Conservation (phyloP, 2,329 filamentous ascomycete genomes). For the Sporothrix pallida region DNA sequence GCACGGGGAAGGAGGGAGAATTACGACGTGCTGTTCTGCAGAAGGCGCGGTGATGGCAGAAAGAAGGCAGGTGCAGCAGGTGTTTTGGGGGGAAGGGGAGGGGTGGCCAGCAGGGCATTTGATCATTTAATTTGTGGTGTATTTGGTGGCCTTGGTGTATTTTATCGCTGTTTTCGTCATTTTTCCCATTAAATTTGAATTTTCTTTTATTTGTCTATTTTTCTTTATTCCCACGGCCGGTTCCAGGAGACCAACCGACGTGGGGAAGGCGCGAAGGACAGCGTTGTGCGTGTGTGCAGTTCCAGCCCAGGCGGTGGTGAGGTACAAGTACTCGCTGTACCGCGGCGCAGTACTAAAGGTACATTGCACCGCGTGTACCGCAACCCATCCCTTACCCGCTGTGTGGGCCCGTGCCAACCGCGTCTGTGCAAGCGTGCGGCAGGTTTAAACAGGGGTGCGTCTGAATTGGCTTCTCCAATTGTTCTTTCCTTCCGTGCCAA, state of each 20-base stretch:
- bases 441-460: slow-evolving; percentile 37
- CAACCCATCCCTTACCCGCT: slow-evolving; percentile 38
- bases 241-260: slow-evolving; percentile 31
- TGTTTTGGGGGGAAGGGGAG: neutral
- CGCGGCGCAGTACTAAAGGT: slow-evolving; percentile 1
- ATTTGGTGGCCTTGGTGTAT: neutral
- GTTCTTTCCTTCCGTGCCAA: slow-evolving; percentile 31
- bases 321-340: neutral
- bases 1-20: neutral
- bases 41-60: neutral
- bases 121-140: neutral
- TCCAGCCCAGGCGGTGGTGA: slow-evolving; percentile 11
- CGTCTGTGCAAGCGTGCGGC: slow-evolving; percentile 40
- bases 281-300: slow-evolving; percentile 6
- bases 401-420: slow-evolving; percentile 40
- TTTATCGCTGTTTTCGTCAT: slow-evolving; percentile 21
- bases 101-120: neutral
- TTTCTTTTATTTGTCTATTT: neutral
- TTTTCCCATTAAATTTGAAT: slow-evolving; percentile 7
- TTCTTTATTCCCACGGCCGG: slow-evolving; percentile 15
- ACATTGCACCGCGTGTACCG: slow-evolving; percentile 28
- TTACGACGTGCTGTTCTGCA: slow-evolving; percentile 22
- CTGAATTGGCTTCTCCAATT: slow-evolving; percentile 30
- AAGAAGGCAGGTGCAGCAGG: neutral
- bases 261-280: slow-evolving; percentile 31